Evolutionary conservation across 345 rosid species (phyloP).

Genomic region (Lumnitzera racemosa): DNA sequence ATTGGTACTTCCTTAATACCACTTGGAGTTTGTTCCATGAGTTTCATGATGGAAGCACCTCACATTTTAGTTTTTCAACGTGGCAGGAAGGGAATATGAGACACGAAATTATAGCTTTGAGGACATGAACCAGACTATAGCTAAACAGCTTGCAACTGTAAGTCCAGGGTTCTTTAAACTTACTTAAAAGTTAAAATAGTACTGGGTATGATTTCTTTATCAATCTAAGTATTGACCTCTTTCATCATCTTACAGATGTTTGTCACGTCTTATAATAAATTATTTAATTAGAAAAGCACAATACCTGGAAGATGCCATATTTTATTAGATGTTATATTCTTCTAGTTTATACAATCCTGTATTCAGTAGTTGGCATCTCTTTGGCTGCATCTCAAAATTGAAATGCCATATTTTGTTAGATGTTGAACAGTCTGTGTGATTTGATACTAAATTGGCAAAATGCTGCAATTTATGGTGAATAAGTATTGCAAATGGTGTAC

Average conservation of each 20-base stretch:
- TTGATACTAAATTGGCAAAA: too few species aligned
- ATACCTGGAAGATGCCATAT: too few species aligned
- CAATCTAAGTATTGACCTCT: neutral
- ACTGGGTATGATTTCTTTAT: neutral
- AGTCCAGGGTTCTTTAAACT: constrained; percentile 1
- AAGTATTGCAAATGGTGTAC: too few species aligned
- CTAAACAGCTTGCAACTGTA: constrained; percentile 82
- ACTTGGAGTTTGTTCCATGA: constrained; percentile 5
- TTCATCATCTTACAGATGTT: neutral
- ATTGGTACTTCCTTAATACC: constrained; percentile 39
- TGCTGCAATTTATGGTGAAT: too few species aligned
- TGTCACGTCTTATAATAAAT: neutral
- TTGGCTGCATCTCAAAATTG: too few species aligned
- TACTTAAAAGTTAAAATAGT: neutral
- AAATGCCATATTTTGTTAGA: too few species aligned
- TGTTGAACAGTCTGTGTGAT: too few species aligned
- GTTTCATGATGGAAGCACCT: neutral
- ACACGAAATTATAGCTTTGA: constrained; percentile 96
- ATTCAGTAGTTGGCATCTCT: too few species aligned
- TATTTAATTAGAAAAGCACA: neutral
- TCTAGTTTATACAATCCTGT: too few species aligned
- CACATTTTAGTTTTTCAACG: constrained; percentile 2
- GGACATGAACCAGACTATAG: constrained; percentile 77
- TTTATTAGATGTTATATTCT: too few species aligned
- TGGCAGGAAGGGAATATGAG: constrained; percentile 82